Percentiles rank a stretch among this genome's conserved stretches.
Evolutionary conservation across 495 filamentous ascomycete species (phyloP).

Genomic region (Lasiosphaeria hispida): DNA sequence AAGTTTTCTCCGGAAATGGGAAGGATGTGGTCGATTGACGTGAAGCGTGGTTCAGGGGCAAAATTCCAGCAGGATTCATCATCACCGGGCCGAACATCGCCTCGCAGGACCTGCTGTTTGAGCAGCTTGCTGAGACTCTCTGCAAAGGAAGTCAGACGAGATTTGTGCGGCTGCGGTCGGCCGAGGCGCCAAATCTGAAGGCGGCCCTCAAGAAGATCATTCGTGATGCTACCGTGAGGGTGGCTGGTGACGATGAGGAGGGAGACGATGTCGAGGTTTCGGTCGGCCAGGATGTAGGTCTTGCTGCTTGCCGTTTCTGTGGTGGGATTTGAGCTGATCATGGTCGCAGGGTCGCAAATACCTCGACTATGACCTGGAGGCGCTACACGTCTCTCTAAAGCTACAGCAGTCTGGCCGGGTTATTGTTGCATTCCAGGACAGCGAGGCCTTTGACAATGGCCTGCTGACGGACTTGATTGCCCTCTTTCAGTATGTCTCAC

Average conservation of each 20-base stretch:
- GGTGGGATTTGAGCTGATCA: conserved; percentile 5
- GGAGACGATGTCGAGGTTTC: conserved; percentile 47
- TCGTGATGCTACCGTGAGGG: conserved; percentile 42
- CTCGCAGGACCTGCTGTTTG: conserved; percentile 70
- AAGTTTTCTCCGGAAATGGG: neutral
- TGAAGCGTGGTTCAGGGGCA: conserved; percentile 13
- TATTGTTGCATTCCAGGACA: conserved; percentile 80
- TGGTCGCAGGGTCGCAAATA: conserved; percentile 61
- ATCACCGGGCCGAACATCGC: conserved; percentile 85
- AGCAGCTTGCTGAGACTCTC: conserved; percentile 59
- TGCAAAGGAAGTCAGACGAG: conserved; percentile 46
- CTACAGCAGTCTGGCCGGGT: conserved; percentile 57
- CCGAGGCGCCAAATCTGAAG: conserved; percentile 80
- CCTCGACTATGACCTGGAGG: conserved; percentile 87
- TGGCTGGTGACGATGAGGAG: conserved; percentile 36
- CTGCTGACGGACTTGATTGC: conserved; percentile 75
- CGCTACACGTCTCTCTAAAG: conserved; percentile 65
- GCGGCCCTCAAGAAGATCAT: conserved; percentile 80
- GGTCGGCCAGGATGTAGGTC: conserved; percentile 54
- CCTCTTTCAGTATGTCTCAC: conserved; percentile 65
- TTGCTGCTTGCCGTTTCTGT: neutral
- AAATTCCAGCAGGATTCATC: conserved; percentile 76
- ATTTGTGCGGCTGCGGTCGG: conserved; percentile 71
- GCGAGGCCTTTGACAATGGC: conserved; percentile 83
- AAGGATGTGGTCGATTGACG: conserved; percentile 15